Base-by-base conservation (phyloP, 345 rosid species). In the Eucalyptus caleyi region DNA sequence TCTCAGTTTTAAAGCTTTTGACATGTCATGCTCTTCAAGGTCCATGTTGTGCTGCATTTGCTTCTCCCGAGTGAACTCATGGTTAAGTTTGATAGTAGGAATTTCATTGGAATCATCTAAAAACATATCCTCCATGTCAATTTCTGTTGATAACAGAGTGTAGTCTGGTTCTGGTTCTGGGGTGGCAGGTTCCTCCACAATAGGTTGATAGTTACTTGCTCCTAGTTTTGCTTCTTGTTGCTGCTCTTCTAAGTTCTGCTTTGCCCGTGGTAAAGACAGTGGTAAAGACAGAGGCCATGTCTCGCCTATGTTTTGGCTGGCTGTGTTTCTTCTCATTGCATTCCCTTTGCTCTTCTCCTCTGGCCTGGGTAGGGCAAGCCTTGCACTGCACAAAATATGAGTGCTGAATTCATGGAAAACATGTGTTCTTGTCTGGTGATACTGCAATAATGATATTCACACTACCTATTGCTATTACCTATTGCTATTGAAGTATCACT, bases 171-270 rank as follows among this genome's bases (percentile, higher is more conserved):
- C 98, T 47, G 14, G 50, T 47, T 47, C 13, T 42, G 99, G 98
- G 65, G 97, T 92, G 86, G 96, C 93, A 89, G 99, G 99, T 90
- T 94, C 99, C 93, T 98, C 99, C 56, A 98, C 92, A 32, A 96
- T 97, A 37, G 99, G 99, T 51, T 93, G 92, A 90, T 94, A 95
- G 60, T 91, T 92, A 89, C 77, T 92, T 34, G 88, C 87, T 50
- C 88, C 90, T 8, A 81, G 49, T 82, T 82, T 90, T 88, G 87
- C 88, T 92, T 93, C 93, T 91, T 80, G 56, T 91, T 72, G 91
- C 9, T 24, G 86, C 62, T 90, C 93, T 89, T 92, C 91, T 60
- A 91, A 88, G 88, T 91, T 91, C 56, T 87, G 89, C 59, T 92
- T 93, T 89, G 93, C 93, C 14, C 13, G 14, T 47, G 50, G 14